Evolutionary conservation across 345 rosid species (phyloP).

Genomic region (Salix brachista): DNA sequence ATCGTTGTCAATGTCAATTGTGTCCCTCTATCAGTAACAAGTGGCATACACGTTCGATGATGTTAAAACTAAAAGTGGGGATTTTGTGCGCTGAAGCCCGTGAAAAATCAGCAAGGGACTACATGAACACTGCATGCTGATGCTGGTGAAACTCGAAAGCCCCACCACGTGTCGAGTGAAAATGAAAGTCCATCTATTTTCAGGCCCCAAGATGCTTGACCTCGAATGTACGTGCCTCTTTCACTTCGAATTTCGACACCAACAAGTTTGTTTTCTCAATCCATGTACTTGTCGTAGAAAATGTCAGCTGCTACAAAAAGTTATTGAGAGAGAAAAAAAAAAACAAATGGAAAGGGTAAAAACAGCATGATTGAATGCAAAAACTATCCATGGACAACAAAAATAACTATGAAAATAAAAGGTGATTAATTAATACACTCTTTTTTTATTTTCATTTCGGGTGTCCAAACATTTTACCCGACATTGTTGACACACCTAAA

Average conservation of each 20-base stretch:
- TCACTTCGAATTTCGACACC: not conserved
- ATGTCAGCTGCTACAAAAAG: not conserved
- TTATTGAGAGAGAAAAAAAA: no score
- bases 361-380: no score
- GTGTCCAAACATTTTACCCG: no score
- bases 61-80: not conserved
- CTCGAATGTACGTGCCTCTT: not conserved
- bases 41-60: slow-evolving; percentile 8
- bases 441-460: not conserved
- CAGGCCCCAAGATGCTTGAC: not conserved
- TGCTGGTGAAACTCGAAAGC: not conserved
- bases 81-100: not conserved
- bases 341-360: no score
- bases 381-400: not conserved
- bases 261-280: not conserved
- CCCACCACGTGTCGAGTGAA: not conserved
- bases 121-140: not conserved
- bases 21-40: slow-evolving; percentile 10
- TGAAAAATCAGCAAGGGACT: not conserved
- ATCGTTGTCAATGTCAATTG: slow-evolving; percentile 11
- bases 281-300: not conserved
- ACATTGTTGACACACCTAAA: no score
- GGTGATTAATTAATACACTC: not conserved
- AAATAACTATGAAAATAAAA: not conserved
- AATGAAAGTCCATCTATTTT: not conserved